A percentile compares a stretch with the other conserved stretches of the same genome.
phyloP scores from a whole-genome alignment of 352 stramenopile genomes.

The Pythium pyrilobum region DNA sequence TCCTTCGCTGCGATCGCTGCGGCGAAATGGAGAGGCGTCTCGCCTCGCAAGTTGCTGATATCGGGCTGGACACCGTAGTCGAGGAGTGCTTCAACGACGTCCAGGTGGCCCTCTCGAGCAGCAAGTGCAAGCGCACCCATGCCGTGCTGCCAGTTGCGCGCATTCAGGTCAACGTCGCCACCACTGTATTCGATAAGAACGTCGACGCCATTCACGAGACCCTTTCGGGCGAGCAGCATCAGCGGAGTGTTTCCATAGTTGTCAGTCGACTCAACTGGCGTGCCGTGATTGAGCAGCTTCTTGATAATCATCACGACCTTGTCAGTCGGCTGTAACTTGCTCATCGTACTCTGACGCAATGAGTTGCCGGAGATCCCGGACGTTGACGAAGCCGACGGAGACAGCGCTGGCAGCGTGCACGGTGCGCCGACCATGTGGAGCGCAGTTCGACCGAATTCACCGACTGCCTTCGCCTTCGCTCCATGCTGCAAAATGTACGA shows the following conservation, averaged over 20 bases:
- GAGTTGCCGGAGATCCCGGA: conserved; percentile 12
- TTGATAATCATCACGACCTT: conserved; percentile 77
- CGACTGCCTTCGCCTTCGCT: conserved; percentile 69
- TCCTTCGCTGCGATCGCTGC: conserved; percentile 52
- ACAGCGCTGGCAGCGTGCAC: conserved; percentile 43
- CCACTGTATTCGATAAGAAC: conserved; percentile 61
- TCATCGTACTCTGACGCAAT: conserved; percentile 14
- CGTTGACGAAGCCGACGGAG: background rate
- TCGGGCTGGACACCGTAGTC: conserved; percentile 75
- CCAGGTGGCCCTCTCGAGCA: conserved; percentile 49
- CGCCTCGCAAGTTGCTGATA: conserved; percentile 53
- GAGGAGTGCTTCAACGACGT: conserved; percentile 77
- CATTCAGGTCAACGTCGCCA: conserved; percentile 64
- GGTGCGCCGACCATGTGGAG: conserved; percentile 77
- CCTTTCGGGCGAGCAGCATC: conserved; percentile 73
- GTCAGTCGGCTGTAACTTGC: conserved; percentile 37
- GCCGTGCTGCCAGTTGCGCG: conserved; percentile 76
- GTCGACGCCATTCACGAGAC: conserved; percentile 66
- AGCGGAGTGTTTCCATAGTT: conserved; percentile 81
- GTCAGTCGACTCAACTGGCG: conserved; percentile 55
- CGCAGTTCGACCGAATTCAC: conserved; percentile 59
- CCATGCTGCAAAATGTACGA: conserved; percentile 85
- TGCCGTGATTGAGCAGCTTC: conserved; percentile 74
- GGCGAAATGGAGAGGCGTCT: conserved; percentile 79
- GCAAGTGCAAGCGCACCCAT: conserved; percentile 73